Base-by-base conservation (phyloP, 2,329 filamentous ascomycete genomes). In the Camptophora hylomeconis region DNA sequence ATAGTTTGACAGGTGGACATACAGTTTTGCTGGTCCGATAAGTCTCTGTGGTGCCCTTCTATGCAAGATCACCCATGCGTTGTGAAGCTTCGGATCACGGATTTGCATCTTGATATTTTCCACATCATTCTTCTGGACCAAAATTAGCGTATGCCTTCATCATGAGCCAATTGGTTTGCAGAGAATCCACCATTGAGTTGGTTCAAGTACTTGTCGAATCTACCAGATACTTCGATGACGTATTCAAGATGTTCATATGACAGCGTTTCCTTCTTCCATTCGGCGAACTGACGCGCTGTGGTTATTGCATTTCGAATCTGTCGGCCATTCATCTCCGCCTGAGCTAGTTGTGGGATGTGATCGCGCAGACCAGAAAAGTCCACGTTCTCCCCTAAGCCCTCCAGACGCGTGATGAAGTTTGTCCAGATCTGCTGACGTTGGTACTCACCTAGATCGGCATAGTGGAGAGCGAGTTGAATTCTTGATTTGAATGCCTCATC, bases 401-500 rank as follows among this genome's bases (percentile, higher is more conserved):
- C 20, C 10, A 33, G 30, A 1, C 20, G 29, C 9, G 23, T 33
- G 17, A 36, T 22, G 20, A 36, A 34, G 22, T 33, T 33, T 5
- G 19, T 13, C 36, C 36, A 39, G 13, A 24, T 30, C 11, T 12
- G 7, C 4, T 24, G 13, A 3, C 42, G 40, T n/a, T 41, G 30
- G 1, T 21, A 4, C 9, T 21, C 3, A 1, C 20, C 24, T 4
- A 50, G 26, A 7, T 32, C 33, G 3, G 33, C 24, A 17, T 92
- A 92, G 17, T 78, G 67, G 5, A 92, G 60, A 0, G 81, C 80
- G 44, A 92, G 76, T 50, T 92, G 82, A 37, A 92, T 92, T 13
- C 84, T 72, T 5, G 74, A 81, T 50, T 89, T 80, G 61, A 92
- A 92, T 1, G 83, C 84, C 39, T 89, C 81, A 45, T 93, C 84